phyloP scores from a whole-genome alignment of 164 flowering plant genomes.

The Piper betle region DNA sequence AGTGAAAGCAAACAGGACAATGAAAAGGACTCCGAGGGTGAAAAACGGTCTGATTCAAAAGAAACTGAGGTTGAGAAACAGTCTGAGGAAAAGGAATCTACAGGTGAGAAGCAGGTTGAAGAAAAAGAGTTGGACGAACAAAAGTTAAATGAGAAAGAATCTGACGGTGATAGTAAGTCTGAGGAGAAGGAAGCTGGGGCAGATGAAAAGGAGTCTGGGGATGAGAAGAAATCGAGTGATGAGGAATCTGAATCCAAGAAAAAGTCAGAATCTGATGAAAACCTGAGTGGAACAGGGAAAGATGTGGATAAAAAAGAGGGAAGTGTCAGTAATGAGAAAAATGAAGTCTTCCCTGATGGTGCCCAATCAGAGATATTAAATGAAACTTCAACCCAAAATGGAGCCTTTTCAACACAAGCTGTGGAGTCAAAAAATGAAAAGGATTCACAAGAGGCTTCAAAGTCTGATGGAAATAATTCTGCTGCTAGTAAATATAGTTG shows the following conservation, averaged over 20 bases:
- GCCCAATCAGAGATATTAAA: slow-evolving; percentile 47
- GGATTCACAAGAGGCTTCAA: slow-evolving; percentile 23
- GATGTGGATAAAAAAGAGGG: slow-evolving; percentile 22
- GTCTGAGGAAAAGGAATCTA: slow-evolving; percentile 5
- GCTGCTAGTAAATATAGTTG: slow-evolving; percentile 20
- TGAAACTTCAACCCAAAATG: slow-evolving; percentile 42
- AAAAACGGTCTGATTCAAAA: slow-evolving; percentile 5
- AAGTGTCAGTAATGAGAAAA: slow-evolving; percentile 13
- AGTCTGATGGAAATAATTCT: slow-evolving; percentile 17
- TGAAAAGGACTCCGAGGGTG: slow-evolving; percentile 7
- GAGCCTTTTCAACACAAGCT: slow-evolving; percentile 61
- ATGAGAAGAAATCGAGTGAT: slow-evolving; percentile 6
- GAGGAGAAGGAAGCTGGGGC: slow-evolving; percentile 7
- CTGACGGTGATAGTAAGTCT: slow-evolving; percentile 2
- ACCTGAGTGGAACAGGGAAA: slow-evolving; percentile 3
- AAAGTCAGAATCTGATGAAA: slow-evolving; percentile 1
- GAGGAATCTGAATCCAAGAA: background rate
- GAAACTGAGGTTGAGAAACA: slow-evolving; percentile 6
- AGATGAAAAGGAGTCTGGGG: slow-evolving; percentile 5
- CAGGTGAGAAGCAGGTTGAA: background rate
- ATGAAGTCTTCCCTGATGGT: slow-evolving; percentile 35
- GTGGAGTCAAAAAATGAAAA: slow-evolving; percentile 61
- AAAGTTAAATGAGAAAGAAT: slow-evolving; percentile 15
- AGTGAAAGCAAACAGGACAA: slow-evolving; percentile 2
- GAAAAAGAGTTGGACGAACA: slow-evolving; percentile 12